Conservation (phyloP, 2,329 filamentous ascomycete genomes). For the Tolypocladium nubicola region DNA sequence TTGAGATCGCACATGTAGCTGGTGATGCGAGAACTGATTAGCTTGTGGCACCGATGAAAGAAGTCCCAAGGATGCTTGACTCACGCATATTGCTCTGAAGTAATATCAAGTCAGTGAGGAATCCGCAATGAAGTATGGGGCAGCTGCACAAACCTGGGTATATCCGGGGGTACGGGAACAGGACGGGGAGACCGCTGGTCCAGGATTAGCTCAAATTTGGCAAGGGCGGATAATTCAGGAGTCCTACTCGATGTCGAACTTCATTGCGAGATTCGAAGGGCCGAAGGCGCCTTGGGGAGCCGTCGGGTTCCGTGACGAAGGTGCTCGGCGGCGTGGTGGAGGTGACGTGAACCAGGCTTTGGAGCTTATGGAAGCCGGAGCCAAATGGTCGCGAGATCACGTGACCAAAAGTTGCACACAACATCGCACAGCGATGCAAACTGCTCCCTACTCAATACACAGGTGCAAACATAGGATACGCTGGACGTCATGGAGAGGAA, state of each 20-base stretch:
- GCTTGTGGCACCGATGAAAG: not conserved
- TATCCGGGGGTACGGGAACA: constrained; percentile 49
- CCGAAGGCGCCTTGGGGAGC: not conserved
- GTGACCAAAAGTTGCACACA: constrained; percentile 7
- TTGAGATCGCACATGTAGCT: constrained; percentile 50
- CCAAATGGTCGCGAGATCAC: constrained; percentile 19
- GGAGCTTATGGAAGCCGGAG: not conserved
- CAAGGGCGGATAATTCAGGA: not conserved
- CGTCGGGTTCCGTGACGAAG: not conserved
- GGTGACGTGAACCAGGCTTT: not conserved
- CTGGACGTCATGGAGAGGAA: not conserved
- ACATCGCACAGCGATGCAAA: too few relatives aligned
- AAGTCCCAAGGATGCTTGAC: constrained; percentile 7
- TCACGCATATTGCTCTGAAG: constrained; percentile 45
- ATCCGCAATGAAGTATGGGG: not conserved
- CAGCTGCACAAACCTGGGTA: constrained; percentile 36
- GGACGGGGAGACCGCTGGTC: constrained; percentile 42
- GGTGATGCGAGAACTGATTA: constrained; percentile 1
- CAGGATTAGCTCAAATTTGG: constrained; percentile 7
- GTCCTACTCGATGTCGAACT: constrained; percentile 40
- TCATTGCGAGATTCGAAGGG: constrained; percentile 22
- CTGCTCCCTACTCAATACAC: not conserved
- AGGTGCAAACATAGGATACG: not conserved
- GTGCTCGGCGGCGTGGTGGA: not conserved
- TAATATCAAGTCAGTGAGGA: not conserved